Percentiles rank a stretch among this genome's conserved stretches.
These are phyloP conservation scores for Aspergillus fumigatiaffinis DNA, from an alignment of 2,329 filamentous ascomycete species.

Conservation along the genomic window DNA sequence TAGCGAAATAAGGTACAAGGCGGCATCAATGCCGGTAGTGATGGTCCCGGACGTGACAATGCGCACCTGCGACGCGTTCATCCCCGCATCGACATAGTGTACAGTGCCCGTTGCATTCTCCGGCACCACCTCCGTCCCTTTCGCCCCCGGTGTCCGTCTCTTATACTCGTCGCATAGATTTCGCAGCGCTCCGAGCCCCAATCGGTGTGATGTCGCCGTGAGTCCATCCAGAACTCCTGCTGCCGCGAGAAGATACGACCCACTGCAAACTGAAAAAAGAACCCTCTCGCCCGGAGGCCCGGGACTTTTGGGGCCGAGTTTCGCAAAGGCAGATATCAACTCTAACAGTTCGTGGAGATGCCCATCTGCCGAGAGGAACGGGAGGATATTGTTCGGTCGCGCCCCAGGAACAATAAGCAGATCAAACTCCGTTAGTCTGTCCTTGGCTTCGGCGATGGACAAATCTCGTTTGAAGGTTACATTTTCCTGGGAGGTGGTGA, in stretches of 20 bases:
- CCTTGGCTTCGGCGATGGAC: not conserved
- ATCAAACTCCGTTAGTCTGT: not conserved
- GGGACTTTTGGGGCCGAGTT: not conserved
- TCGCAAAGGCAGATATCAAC: not conserved
- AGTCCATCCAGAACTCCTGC: not conserved
- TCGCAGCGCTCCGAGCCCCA: not conserved
- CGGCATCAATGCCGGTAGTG: not conserved
- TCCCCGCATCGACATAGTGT: not conserved
- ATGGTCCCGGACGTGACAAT: not conserved
- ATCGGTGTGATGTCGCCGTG: not conserved
- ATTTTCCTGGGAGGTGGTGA: slow-evolving; percentile 1
- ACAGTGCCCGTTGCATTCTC: not conserved
- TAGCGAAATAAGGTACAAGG: not conserved
- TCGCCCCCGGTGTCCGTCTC: not conserved
- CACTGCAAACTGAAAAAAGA: not conserved
- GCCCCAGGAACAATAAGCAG: not conserved
- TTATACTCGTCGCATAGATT: not conserved
- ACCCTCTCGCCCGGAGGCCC: not conserved
- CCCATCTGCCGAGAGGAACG: not conserved
- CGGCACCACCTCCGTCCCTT: not conserved
- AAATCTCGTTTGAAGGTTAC: not conserved
- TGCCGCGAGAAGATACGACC: not conserved
- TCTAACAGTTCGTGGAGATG: not conserved
- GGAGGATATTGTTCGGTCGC: not conserved
- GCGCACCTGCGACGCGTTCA: not conserved